phyloP scores from a whole-genome alignment of 495 filamentous ascomycete genomes.

The Hypoxylon intermedium region DNA sequence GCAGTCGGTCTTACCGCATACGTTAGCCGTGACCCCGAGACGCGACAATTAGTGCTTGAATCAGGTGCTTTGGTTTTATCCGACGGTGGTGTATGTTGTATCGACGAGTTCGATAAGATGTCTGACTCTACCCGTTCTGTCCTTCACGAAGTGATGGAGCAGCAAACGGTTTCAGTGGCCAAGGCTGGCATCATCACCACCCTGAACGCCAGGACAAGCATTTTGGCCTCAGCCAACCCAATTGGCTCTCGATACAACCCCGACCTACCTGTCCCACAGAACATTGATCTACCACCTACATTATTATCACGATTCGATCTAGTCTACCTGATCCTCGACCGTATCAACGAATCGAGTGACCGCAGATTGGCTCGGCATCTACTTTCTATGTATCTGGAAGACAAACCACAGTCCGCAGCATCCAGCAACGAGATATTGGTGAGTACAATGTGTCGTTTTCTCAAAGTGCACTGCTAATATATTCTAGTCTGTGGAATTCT shows the following conservation, averaged over 20 bases:
- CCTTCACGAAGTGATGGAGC: slow-evolving; percentile 99
- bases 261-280: slow-evolving; percentile 92
- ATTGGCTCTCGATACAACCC: slow-evolving; percentile 98
- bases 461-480: slow-evolving; percentile 31
- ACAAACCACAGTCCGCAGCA: slow-evolving; percentile 85
- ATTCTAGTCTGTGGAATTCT: slow-evolving; percentile 84
- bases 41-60: slow-evolving; percentile 92
- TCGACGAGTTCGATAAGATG: slow-evolving; percentile 99
- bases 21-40: slow-evolving; percentile 93
- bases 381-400: slow-evolving; percentile 96
- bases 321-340: slow-evolving; percentile 94
- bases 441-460: slow-evolving; percentile 48
- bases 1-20: slow-evolving; percentile 99
- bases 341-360: slow-evolving; percentile 86
- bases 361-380: slow-evolving; percentile 89
- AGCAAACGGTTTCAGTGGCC: slow-evolving; percentile 97
- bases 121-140: slow-evolving; percentile 93
- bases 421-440: slow-evolving; percentile 74
- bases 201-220: slow-evolving; percentile 90
- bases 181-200: slow-evolving; percentile 99
- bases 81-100: slow-evolving; percentile 97
- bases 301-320: slow-evolving; percentile 94
- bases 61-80: slow-evolving; percentile 94
- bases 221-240: slow-evolving; percentile 95
- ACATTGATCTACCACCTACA: slow-evolving; percentile 96